These are phyloP conservation scores for Haberlea rhodopensis DNA, from an alignment of 257 asterid species.

Conservation along the genomic window DNA sequence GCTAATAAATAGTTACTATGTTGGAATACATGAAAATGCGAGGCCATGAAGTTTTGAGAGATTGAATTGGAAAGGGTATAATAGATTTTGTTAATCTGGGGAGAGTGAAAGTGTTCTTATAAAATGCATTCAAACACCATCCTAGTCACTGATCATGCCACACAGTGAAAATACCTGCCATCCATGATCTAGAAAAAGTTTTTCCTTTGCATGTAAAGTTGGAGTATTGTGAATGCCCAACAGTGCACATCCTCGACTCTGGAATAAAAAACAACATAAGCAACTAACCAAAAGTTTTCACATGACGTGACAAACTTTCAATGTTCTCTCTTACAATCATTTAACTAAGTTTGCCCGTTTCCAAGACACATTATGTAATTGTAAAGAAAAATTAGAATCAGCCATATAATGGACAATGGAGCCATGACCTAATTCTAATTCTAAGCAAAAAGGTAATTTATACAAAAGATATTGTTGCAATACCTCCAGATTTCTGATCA, in stretches of 20 bases:
- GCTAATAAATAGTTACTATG: too few relatives aligned
- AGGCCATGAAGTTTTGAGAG: not conserved
- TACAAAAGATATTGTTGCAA: constrained; percentile 23
- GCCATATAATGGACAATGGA: constrained; percentile 14
- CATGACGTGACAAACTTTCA: constrained; percentile 5
- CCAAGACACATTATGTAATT: not conserved
- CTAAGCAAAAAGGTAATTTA: constrained; percentile 7
- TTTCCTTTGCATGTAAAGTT: constrained; percentile 82
- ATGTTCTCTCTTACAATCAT: not conserved
- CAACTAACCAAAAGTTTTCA: constrained; percentile 12
- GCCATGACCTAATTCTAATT: constrained; percentile 16
- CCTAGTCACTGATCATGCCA: constrained; percentile 5
- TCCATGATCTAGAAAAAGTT: constrained; percentile 88
- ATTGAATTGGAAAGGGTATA: not conserved
- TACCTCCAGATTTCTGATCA: constrained; percentile 98
- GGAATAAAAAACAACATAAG: constrained; percentile 27
- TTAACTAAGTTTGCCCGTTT: not conserved
- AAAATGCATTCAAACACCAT: not conserved
- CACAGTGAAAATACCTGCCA: constrained; percentile 70
- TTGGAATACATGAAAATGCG: not conserved
- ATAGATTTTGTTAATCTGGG: not conserved
- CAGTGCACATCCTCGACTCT: constrained; percentile 91
- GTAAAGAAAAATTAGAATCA: constrained; percentile 5
- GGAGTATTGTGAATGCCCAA: constrained; percentile 84
- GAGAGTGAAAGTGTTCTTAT: not conserved